These are phyloP conservation scores for Xerocomellus amylosporus DNA, from an alignment of 768 basidiomycete genomes.

Conservation along the genomic window DNA sequence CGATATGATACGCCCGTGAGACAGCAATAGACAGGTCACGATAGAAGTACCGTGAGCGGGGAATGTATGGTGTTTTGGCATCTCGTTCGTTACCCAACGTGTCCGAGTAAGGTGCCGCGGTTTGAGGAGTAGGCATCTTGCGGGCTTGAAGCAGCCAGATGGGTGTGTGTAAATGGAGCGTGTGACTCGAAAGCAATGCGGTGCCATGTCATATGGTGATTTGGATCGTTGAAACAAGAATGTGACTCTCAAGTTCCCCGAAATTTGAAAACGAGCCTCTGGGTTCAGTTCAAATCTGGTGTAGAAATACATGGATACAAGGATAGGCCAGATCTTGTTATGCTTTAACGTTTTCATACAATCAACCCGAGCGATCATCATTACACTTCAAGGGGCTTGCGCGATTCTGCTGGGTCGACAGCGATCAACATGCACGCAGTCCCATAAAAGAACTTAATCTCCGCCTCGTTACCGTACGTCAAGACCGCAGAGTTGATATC, in stretches of 20 bases:
- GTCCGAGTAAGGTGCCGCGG: slow-evolving; percentile 78
- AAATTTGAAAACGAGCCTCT: no score
- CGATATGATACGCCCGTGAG: slow-evolving; percentile 90
- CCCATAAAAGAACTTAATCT: slow-evolving; percentile 1
- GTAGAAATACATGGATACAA: no score
- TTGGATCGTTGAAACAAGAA: no score
- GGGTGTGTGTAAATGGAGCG: no score
- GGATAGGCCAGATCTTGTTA: no score
- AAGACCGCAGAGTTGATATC: not conserved
- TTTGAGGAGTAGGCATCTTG: slow-evolving; percentile 70
- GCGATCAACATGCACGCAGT: slow-evolving; percentile 6
- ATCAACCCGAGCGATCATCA: no score
- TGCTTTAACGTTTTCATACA: no score
- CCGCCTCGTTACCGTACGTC: not conserved
- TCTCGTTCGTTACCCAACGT: slow-evolving; percentile 72
- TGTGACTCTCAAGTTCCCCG: no score
- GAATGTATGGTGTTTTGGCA: slow-evolving; percentile 78
- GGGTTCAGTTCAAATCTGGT: no score
- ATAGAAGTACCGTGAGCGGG: slow-evolving; percentile 86
- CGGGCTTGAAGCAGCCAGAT: no score
- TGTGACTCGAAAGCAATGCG: no score
- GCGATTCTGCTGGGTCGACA: not conserved
- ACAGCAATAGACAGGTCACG: slow-evolving; percentile 95
- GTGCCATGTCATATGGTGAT: no score
- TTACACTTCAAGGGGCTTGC: not conserved